Base-by-base conservation (phyloP, 2,329 filamentous ascomycete species). In the Colletotrichum sp. region DNA sequence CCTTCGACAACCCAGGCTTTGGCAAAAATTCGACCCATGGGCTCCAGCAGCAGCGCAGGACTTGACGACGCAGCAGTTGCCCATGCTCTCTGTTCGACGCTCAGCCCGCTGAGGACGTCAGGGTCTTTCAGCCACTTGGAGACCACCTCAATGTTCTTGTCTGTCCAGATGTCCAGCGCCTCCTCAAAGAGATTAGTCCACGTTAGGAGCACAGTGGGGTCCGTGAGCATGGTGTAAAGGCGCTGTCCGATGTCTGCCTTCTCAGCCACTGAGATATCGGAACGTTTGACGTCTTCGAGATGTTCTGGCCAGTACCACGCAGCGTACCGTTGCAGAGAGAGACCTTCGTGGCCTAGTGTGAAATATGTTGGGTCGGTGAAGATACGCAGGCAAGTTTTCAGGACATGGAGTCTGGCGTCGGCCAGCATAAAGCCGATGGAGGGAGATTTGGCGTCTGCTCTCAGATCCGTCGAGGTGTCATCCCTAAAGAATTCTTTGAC, bases 251-350 rank as follows among this genome's bases (percentile, higher is more conserved):
- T 80, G 6, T 80, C 78, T 2, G 79, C 79, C 75, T 85, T 87
- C 59, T 85, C 81, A 0, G 79, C 68, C 0, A 67, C 71, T 0
- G 81, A 76, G 1, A 86, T 78, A 0, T 75, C 75, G 0, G 75
- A 63, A 2, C 81, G 81, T 52, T 86, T 82, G 16, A 87, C 79
- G 1, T 81, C 81, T 0, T 81, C 81, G 15, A 86, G 70, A 76
- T 87, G 86, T 44, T 87, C 85, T 66, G 86, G 86, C 86, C 86
- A 87, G 72, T 87, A 87, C 86, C 86, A 86, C 0, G 85, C 85
- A 1, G 86, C 85, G 44, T 87, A 87, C 60, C 85, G 26, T 28
- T 79, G 77, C 13, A 78, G 9, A 9, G 78, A 73, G 15, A 76
- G 34, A 9, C 77, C 77, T 59, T 78, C 71, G 3, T 83, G 72